phyloP scores from a whole-genome alignment of 192 early-diverging fungal genomes.

The Chytriomyces hyalinus region DNA sequence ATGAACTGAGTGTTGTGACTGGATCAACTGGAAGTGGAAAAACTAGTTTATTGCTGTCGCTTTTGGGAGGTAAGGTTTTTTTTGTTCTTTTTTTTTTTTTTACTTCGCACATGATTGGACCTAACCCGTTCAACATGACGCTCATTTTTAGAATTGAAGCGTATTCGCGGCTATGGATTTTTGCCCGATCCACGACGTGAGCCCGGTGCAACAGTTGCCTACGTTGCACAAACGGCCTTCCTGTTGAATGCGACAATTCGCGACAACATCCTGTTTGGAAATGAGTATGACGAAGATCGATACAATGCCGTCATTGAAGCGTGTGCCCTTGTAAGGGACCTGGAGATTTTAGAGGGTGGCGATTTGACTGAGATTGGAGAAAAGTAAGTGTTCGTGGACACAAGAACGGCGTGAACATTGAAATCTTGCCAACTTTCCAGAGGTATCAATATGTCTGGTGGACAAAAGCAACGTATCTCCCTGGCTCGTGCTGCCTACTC shows the following conservation, averaged over 20 bases:
- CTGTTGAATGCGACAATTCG: slow-evolving; percentile 53
- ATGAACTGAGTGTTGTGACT: slow-evolving; percentile 34
- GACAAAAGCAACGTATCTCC: slow-evolving; percentile 44
- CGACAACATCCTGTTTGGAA: slow-evolving; percentile 82
- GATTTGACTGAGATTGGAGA: slow-evolving; percentile 83
- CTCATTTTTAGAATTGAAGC: slow-evolving; percentile 64
- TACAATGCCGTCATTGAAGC: slow-evolving; percentile 79
- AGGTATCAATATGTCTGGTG: slow-evolving; percentile 52
- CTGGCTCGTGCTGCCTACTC: slow-evolving; percentile 72
- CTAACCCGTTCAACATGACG: neutral
- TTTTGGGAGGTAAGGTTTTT: slow-evolving; percentile 39
- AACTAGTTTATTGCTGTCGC: slow-evolving; percentile 39
- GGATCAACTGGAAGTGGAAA: slow-evolving; percentile 52
- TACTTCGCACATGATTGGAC: neutral
- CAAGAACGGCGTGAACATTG: slow-evolving; percentile 46
- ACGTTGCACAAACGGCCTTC: slow-evolving; percentile 73
- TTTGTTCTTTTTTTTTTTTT: neutral
- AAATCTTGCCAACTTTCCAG: slow-evolving; percentile 39
- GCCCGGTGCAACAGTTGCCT: slow-evolving; percentile 62
- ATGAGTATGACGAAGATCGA: slow-evolving; percentile 65
- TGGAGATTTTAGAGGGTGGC: slow-evolving; percentile 78
- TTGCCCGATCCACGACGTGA: slow-evolving; percentile 38
- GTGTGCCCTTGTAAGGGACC: slow-evolving; percentile 84
- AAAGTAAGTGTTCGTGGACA: slow-evolving; percentile 30
- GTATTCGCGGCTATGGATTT: slow-evolving; percentile 36